These are phyloP conservation scores for Termitomyces sp. DNA, from an alignment of 768 basidiomycete species.

Conservation along the genomic window DNA sequence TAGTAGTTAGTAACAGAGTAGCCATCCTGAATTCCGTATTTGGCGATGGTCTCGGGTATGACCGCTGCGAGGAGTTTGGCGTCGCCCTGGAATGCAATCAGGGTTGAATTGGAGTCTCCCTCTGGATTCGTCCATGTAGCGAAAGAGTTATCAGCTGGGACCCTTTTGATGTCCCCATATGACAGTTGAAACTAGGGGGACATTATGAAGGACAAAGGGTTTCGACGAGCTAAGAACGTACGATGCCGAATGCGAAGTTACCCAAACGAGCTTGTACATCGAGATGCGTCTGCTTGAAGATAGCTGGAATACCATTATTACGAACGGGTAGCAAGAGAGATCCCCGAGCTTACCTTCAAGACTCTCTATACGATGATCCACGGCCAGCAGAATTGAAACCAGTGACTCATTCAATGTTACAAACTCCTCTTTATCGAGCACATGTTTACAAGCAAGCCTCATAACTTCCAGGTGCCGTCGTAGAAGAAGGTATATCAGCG, in stretches of 20 bases:
- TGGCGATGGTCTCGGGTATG: slow-evolving; percentile 24
- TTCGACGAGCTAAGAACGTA: no score
- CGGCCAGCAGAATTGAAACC: slow-evolving; percentile 23
- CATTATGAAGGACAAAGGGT: no score
- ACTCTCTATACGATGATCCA: slow-evolving; percentile 29
- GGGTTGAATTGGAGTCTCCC: slow-evolving; percentile 11
- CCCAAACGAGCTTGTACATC: slow-evolving; percentile 29
- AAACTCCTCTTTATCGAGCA: slow-evolving; percentile 30
- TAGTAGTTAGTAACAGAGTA: slow-evolving; percentile 29
- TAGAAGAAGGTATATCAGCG: slow-evolving; percentile 31
- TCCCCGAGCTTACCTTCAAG: slow-evolving; percentile 24
- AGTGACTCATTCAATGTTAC: slow-evolving; percentile 26
- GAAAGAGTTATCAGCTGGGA: slow-evolving; percentile 28
- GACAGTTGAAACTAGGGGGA: slow-evolving; percentile 32
- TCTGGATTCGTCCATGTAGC: slow-evolving; percentile 24
- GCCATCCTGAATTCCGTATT: slow-evolving; percentile 29
- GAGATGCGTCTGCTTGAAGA: slow-evolving; percentile 32
- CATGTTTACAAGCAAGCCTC: slow-evolving; percentile 29
- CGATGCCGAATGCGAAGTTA: slow-evolving; percentile 36
- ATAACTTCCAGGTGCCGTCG: slow-evolving; percentile 30
- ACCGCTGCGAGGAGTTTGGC: slow-evolving; percentile 12
- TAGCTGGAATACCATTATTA: slow-evolving; percentile 19
- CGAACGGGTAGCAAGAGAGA: not conserved
- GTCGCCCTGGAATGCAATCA: slow-evolving; percentile 13
- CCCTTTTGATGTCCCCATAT: slow-evolving; percentile 29